Evolutionary conservation across 305 asterid species (phyloP), one percentile per base, ranked within the genome.

Genomic region (Fraxinus greggii): DNA sequence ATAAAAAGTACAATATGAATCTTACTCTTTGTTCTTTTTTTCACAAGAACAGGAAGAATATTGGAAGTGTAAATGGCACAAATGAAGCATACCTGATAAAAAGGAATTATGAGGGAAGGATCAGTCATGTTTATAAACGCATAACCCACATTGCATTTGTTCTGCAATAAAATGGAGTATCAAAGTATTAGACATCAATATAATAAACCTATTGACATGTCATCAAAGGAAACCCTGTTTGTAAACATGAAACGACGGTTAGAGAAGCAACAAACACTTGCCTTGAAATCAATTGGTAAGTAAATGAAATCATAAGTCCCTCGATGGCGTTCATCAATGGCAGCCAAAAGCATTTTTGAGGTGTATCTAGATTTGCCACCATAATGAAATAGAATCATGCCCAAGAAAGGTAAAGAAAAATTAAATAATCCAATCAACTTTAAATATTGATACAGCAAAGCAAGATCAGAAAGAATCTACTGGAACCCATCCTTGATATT

Each of bases 41-140:
- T 4, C 9, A 5, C 75, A 69, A 63, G 33, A 8, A 63, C 38
- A 63, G 32, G 73, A 38, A 70, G 61, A 61, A 73, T 75, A 72
- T 21, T 24, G 23, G 28, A 40, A 78, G 38, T 56, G 26, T 38
- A 67, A 48, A 78, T 67, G 32, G 12, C 48, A 38, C 33, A 72
- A 72, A 78, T 54, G 42, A 3, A 59, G 23, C 72, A 45, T 87
- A 97, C 99, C 91, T 93, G 91, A 91, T 92, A 92, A 89, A 97
- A 97, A 6, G 97, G 94, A 85, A 93, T 87, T 70, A 97, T 95
- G 65, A 89, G 93, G 82, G 97, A 32, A 70, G 99, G 97, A 21
- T 95, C 97, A 3, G 92, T 92, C 99, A 97, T 97, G 89, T 97
- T 97, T 88, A 97, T 97, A 87, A 95, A 97, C 28, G 99, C 99